A percentile compares a stretch with the other conserved stretches of the same genome.
Evolutionary conservation across 345 rosid species (phyloP).

Genomic region (Leavenworthia alabamica): DNA sequence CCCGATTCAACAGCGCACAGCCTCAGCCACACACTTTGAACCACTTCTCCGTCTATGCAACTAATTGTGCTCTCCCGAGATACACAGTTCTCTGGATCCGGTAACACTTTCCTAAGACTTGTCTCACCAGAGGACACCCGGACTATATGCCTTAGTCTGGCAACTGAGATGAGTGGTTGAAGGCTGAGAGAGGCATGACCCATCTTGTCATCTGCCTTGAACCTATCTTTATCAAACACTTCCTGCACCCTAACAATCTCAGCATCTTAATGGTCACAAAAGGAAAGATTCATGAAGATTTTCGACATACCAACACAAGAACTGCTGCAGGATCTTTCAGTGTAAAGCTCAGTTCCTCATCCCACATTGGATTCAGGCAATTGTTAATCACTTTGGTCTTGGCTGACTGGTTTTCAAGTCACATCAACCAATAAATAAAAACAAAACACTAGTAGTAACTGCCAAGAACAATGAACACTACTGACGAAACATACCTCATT

Average conservation of each 20-base stretch:
- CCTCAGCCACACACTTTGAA: conserved; percentile 84
- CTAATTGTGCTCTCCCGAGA: conserved; percentile 74
- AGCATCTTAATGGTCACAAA: neutral
- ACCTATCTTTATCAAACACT: conserved; percentile 92
- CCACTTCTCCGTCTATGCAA: conserved; percentile 68
- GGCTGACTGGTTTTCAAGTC: conserved; percentile 45
- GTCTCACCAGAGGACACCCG: conserved; percentile 66
- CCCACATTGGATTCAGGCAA: conserved; percentile 95
- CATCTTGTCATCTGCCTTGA: conserved; percentile 99
- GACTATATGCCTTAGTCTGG: conserved; percentile 67
- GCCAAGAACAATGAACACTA: neutral
- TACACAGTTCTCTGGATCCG: conserved; percentile 73
- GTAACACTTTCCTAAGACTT: conserved; percentile 66
- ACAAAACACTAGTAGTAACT: neutral
- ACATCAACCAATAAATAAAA: neutral
- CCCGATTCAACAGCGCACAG: conserved; percentile 83
- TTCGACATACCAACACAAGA: conserved; percentile 47
- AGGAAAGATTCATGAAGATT: neutral
- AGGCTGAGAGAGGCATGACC: conserved; percentile 80
- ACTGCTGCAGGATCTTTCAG: conserved; percentile 62
- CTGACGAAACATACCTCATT: conserved; percentile 43
- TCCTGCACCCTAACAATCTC: conserved; percentile 46
- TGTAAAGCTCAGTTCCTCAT: conserved; percentile 76
- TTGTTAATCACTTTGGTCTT: conserved; percentile 90
- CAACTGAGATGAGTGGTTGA: conserved; percentile 78